Percentiles rank a stretch among this genome's conserved stretches.
Conservation (phyloP, 495 filamentous ascomycete species). For the Parmelia sp. region DNA sequence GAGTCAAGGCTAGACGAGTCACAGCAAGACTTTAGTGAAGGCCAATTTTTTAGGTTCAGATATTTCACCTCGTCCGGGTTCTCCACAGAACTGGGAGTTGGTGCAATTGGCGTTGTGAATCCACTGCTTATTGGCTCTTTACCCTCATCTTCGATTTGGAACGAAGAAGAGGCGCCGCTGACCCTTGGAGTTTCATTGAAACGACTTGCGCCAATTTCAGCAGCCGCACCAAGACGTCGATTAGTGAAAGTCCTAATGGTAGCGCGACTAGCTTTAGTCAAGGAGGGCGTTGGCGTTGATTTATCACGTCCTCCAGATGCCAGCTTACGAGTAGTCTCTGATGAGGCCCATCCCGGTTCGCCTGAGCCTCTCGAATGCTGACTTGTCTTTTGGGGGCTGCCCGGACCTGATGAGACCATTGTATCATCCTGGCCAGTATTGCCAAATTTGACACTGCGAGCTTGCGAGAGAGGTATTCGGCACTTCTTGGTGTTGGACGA, state of each 20-base stretch:
- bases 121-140: constrained; percentile 17
- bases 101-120: constrained; percentile 9
- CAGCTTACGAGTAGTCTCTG: not conserved
- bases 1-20: not conserved
- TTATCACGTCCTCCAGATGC: not conserved
- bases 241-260: not conserved
- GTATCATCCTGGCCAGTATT: not conserved
- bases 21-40: not conserved
- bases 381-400: not conserved
- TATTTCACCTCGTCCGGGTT: not conserved
- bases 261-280: not conserved
- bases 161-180: not conserved
- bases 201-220: not conserved
- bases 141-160: not conserved
- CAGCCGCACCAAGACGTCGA: not conserved
- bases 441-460: constrained; percentile 18
- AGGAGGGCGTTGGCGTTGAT: not conserved
- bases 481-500: constrained; percentile 18
- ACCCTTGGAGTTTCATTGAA: not conserved
- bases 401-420: not conserved
- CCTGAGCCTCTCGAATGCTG: not conserved
- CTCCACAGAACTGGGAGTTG: not conserved
- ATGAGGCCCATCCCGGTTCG: not conserved
- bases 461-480: constrained; percentile 20
- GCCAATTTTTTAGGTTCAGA: constrained; percentile 6